Base-by-base conservation (phyloP, 129 eudicot species). In the Artemisia annua region DNA sequence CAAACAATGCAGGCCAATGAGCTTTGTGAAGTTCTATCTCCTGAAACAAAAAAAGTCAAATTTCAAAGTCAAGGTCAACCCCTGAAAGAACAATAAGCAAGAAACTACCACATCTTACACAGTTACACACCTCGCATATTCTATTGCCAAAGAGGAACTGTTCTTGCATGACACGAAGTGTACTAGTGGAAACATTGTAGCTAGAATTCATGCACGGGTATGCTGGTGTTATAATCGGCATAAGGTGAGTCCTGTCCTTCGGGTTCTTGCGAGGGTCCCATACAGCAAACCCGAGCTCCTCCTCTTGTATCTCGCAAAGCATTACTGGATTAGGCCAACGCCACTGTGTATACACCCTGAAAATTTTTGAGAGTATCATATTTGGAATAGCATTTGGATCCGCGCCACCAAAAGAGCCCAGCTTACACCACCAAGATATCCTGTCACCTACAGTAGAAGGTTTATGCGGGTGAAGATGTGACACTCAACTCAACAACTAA, bases 121-220 rank as follows among this genome's bases (percentile, higher is more conserved):
- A n/a, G n/a, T n/a, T n/a, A n/a, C n/a, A n/a, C n/a, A n/a, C n/a
- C 94, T 88, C 86, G 9, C 96, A 95, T 5, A 83, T 80, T 26
- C 61, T 82, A 63, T 90, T 86, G 15, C 93, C 99, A 26, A 85
- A 83, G 17, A 78, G 77, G 69, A 94, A 94, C 54, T 94, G 99
- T 62, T 94, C 97, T 19, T 71, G 83, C 97, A 94, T 94, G 7
- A 94, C 94, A 10, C 89, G 80, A 3, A 90, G 96, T 50, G 99
- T 94, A 81, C 94, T 94, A 16, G 86, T 71, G n/a, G 99, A 90
- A 15, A 90, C 97, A 69, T 90, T 95, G 77, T 90, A 95, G 76
- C 99, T 95, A n/a, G 97, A 95, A 63, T 95, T 95, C 97, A 95
- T 95, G 82, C 97, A 95, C 0, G 99, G 99, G 72, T 95, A 95